Evolutionary conservation across 257 asterid genomes (phyloP).

Genomic region (Penstemon eatonii): DNA sequence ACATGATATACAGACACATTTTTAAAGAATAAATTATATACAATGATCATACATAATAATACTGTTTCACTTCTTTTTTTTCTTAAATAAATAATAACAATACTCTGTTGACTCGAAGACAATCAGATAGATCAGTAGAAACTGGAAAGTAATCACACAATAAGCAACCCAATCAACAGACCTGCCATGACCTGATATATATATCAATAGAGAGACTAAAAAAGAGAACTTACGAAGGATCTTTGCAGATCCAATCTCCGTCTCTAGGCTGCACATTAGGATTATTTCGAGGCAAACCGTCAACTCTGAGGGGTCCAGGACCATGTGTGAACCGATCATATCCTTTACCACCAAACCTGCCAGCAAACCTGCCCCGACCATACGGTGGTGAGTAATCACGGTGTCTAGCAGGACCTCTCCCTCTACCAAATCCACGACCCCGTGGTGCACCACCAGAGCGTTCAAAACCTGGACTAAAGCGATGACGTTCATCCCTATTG

Average conservation of each 20-base stretch:
- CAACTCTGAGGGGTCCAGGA: slow-evolving; percentile 56
- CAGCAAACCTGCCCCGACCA: slow-evolving; percentile 58
- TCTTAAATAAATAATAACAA: too few species aligned
- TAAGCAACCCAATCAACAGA: background rate
- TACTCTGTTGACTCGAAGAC: background rate
- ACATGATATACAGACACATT: too few species aligned
- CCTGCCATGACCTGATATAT: background rate
- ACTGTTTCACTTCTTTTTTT: too few species aligned
- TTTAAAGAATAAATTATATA: too few species aligned
- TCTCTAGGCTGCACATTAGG: slow-evolving; percentile 91
- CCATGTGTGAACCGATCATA: slow-evolving; percentile 60
- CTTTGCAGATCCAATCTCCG: slow-evolving; percentile 92
- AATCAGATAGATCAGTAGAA: background rate
- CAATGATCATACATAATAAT: too few species aligned
- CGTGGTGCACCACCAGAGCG: slow-evolving; percentile 55
- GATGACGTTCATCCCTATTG: slow-evolving; percentile 61
- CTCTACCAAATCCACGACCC: slow-evolving; percentile 58
- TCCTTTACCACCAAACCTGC: slow-evolving; percentile 63
- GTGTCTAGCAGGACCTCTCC: slow-evolving; percentile 64
- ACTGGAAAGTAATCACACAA: background rate
- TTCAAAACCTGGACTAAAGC: slow-evolving; percentile 71
- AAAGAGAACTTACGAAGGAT: slow-evolving; percentile 62
- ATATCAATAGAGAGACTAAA: slow-evolving; percentile 8
- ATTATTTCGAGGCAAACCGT: slow-evolving; percentile 62
- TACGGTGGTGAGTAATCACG: slow-evolving; percentile 68